Percentiles rank a stretch among this genome's conserved stretches.
Evolutionary conservation across 331 rosid species (phyloP).

Genomic region (Erythrophleum ivorense): DNA sequence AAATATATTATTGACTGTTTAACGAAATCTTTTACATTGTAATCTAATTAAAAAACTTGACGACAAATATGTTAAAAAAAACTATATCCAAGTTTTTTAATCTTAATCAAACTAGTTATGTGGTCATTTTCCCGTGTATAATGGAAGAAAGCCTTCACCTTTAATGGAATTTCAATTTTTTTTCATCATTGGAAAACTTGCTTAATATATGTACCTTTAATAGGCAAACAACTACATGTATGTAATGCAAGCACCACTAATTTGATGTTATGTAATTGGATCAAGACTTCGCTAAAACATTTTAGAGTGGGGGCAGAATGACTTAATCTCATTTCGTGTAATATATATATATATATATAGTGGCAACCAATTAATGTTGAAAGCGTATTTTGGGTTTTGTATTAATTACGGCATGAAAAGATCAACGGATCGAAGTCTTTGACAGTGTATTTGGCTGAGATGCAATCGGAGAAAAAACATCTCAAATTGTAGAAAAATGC

Average conservation of each 20-base stretch:
- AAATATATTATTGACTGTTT: too few species aligned
- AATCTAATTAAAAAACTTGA: too few species aligned
- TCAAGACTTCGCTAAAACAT: not conserved
- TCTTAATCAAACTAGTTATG: not conserved
- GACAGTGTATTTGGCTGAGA: conserved; percentile 1
- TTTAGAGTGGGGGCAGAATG: not conserved
- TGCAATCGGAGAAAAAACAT: not conserved
- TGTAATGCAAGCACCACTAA: not conserved
- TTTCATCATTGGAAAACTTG: not conserved
- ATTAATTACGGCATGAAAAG: not conserved
- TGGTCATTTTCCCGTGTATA: too few species aligned
- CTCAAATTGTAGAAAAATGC: conserved; percentile 6
- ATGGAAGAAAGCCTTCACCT: too few species aligned
- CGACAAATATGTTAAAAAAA: too few species aligned
- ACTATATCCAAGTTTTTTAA: too few species aligned
- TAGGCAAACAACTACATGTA: conserved; percentile 1
- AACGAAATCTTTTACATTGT: too few species aligned
- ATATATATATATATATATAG: not conserved
- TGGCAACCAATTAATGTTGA: not conserved
- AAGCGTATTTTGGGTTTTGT: not conserved
- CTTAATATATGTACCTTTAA: not conserved
- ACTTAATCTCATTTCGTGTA: not conserved
- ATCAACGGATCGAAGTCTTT: not conserved
- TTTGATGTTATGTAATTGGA: not conserved
- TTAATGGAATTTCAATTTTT: not conserved